Percentiles rank a stretch among this genome's conserved stretches.
phyloP scores from a whole-genome alignment of 345 rosid genomes.

The Noccaea caerulescens region DNA sequence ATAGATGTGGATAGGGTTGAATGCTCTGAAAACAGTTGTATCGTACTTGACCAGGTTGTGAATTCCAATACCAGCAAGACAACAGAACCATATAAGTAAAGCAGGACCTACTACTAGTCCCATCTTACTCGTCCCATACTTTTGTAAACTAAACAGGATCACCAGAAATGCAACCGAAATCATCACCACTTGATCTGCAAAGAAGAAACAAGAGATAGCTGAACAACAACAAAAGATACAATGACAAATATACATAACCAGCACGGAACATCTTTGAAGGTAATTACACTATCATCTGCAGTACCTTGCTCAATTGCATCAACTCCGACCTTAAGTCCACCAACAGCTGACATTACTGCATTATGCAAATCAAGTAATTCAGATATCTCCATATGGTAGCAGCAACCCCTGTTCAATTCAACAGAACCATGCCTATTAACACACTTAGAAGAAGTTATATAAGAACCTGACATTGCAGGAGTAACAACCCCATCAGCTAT shows the following conservation, averaged over 20 bases:
- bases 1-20: slow-evolving; percentile 91
- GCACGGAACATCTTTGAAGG: slow-evolving; percentile 10
- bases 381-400: slow-evolving; percentile 22
- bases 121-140: slow-evolving; percentile 98
- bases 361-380: slow-evolving; percentile 30
- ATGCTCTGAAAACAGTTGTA: slow-evolving; percentile 75
- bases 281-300: slow-evolving; percentile 17
- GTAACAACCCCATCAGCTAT: slow-evolving; percentile 98
- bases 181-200: slow-evolving; percentile 93
- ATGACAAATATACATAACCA: slow-evolving; percentile 6
- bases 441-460: slow-evolving; percentile 29
- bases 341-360: slow-evolving; percentile 97
- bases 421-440: slow-evolving; percentile 19
- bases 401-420: slow-evolving; percentile 6
- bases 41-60: slow-evolving; percentile 84
- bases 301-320: slow-evolving; percentile 78
- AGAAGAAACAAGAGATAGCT: slow-evolving; percentile 43
- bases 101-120: slow-evolving; percentile 97
- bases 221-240: slow-evolving; percentile 20
- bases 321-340: slow-evolving; percentile 89
- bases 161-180: slow-evolving; percentile 90
- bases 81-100: slow-evolving; percentile 93
- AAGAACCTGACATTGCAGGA: slow-evolving; percentile 98
- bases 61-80: slow-evolving; percentile 88
- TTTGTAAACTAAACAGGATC: slow-evolving; percentile 93